Evolutionary conservation across 2,329 filamentous ascomycete species (phyloP).

Genomic region (Fusarium globosum): DNA sequence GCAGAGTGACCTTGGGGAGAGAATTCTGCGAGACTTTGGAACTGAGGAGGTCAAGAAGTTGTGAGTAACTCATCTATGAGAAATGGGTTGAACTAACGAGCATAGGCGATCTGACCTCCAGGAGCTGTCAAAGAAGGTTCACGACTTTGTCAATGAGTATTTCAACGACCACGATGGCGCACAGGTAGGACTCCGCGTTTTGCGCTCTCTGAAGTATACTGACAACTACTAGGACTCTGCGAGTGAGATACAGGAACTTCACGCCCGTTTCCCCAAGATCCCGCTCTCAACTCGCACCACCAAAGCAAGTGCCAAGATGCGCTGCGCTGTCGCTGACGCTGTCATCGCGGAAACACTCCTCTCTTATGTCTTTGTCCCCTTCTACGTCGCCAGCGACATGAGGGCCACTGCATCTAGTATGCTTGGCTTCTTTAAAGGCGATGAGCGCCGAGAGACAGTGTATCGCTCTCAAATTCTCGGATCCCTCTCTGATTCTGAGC

Average conservation of each 20-base stretch:
- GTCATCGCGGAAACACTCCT: slow-evolving; percentile 42
- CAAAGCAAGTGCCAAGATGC: slow-evolving; percentile 40
- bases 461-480: slow-evolving; percentile 47
- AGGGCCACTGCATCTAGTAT: slow-evolving; percentile 33
- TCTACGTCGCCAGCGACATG: slow-evolving; percentile 40
- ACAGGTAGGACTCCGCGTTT: slow-evolving; percentile 6
- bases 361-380: slow-evolving; percentile 45
- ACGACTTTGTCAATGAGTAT: slow-evolving; percentile 43
- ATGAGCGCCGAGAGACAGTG: slow-evolving; percentile 40
- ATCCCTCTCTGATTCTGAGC: slow-evolving; percentile 33
- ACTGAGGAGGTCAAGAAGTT: slow-evolving; percentile 38
- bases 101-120: slow-evolving; percentile 40
- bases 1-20: slow-evolving; percentile 41
- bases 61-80: slow-evolving; percentile 16
- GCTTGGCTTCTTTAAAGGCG: slow-evolving; percentile 41
- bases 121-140: slow-evolving; percentile 39
- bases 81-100: neutral
- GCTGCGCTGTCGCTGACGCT: slow-evolving; percentile 46
- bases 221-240: slow-evolving; percentile 23
- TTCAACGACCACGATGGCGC: slow-evolving; percentile 43
- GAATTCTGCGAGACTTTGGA: slow-evolving; percentile 33
- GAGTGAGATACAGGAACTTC: slow-evolving; percentile 42
- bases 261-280: slow-evolving; percentile 37
- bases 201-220: neutral
- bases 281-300: slow-evolving; percentile 39